phyloP scores from a whole-genome alignment of 345 rosid genomes.

The Syzygium aqueum region DNA sequence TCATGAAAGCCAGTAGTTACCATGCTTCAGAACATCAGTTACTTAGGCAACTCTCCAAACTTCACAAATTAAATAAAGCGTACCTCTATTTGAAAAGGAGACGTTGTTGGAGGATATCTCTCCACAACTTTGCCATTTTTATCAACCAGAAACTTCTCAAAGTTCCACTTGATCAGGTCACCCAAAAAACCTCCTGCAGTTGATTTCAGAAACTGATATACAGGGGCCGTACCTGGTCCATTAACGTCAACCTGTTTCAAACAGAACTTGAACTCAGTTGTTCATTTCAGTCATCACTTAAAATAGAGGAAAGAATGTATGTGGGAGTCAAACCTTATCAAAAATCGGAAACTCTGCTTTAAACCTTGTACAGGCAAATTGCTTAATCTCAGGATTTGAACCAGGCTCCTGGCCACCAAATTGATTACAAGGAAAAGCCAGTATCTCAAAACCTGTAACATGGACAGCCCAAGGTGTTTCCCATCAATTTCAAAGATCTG shows the following conservation, averaged over 20 bases:
- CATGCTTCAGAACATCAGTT: not conserved
- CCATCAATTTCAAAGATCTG: not conserved
- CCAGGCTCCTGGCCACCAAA: constrained; percentile 90
- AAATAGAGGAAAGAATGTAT: not conserved
- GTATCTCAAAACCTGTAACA: constrained; percentile 64
- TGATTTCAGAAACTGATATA: constrained; percentile 81
- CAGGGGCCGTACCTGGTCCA: constrained; percentile 80
- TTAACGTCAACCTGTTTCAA: constrained; percentile 74
- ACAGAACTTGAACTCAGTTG: not conserved
- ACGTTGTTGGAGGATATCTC: constrained; percentile 89
- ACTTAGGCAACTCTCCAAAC: not conserved
- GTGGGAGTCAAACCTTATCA: constrained; percentile 43
- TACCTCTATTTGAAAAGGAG: constrained; percentile 96
- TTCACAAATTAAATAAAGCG: not conserved
- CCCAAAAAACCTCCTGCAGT: constrained; percentile 76
- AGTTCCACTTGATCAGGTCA: constrained; percentile 86
- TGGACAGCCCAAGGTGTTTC: not conserved
- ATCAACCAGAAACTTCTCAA: constrained; percentile 87
- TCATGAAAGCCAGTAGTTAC: not conserved
- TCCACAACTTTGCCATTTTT: constrained; percentile 84
- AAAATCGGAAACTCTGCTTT: constrained; percentile 95
- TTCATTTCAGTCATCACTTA: not conserved
- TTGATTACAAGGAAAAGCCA: constrained; percentile 95
- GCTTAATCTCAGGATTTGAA: constrained; percentile 65
- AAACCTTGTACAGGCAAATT: constrained; percentile 70